phyloP scores from a whole-genome alignment of 257 asterid genomes.

The Ilex aquifolium region DNA sequence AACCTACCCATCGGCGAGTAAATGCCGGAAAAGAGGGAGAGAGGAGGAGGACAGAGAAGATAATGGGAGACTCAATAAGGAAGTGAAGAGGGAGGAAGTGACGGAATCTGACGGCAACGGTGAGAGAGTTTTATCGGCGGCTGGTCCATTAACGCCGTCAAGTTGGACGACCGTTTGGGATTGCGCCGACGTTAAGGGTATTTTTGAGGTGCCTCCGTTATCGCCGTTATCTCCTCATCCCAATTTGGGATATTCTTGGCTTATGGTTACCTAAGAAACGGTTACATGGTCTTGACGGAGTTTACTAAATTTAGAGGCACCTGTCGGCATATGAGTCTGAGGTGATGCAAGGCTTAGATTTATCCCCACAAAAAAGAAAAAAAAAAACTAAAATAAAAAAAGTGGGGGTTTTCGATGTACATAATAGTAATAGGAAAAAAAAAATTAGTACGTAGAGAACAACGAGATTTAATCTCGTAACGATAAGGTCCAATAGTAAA shows the following conservation, averaged over 20 bases:
- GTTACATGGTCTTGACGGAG: too few relatives aligned
- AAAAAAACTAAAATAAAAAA: too few relatives aligned
- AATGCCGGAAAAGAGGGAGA: constrained; percentile 48
- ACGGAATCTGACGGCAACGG: constrained; percentile 1
- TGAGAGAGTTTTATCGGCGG: constrained; percentile 26
- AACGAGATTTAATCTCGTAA: too few relatives aligned
- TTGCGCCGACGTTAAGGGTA: neutral
- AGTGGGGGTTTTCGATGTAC: too few relatives aligned
- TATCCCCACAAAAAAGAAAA: too few relatives aligned
- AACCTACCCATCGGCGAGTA: constrained; percentile 10
- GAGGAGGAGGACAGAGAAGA: constrained; percentile 19
- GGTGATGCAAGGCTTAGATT: too few relatives aligned
- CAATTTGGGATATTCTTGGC: neutral
- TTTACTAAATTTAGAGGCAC: too few relatives aligned
- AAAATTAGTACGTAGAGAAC: too few relatives aligned
- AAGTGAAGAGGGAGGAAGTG: constrained; percentile 33
- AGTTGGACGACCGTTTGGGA: neutral
- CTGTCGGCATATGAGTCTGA: too few relatives aligned
- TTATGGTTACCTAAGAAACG: too few relatives aligned
- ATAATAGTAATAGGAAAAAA: too few relatives aligned
- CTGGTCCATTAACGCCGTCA: constrained; percentile 33
- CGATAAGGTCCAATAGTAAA: too few relatives aligned
- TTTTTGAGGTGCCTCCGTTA: constrained; percentile 5
- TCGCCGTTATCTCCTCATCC: constrained; percentile 2
- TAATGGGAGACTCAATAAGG: constrained; percentile 20